Percentiles rank a stretch among this genome's conserved stretches.
Evolutionary conservation across 2,329 filamentous ascomycete genomes (phyloP).

Genomic region (Blastomyces gilchristii): DNA sequence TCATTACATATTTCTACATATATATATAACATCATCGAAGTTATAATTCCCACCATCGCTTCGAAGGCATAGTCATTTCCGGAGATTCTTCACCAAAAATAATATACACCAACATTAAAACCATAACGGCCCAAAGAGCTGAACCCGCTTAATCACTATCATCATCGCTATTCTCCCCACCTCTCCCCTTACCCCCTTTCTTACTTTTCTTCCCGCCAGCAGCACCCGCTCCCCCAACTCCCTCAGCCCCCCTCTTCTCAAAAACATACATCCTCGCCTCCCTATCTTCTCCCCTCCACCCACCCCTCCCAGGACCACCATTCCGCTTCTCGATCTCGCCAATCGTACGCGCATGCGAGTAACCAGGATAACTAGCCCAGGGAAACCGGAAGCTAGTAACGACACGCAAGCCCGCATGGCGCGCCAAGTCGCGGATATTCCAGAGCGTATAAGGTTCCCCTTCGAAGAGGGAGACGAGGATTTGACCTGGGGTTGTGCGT

Average conservation of each 20-base stretch:
- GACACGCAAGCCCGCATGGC: slow-evolving; percentile 49
- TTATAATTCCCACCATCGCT: neutral
- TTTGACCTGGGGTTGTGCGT: slow-evolving; percentile 37
- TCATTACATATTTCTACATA: neutral
- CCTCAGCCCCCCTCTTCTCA: slow-evolving; percentile 28
- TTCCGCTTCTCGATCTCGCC: slow-evolving; percentile 36
- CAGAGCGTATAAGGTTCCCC: slow-evolving; percentile 89
- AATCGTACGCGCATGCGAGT: slow-evolving; percentile 39
- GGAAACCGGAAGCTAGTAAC: slow-evolving; percentile 41
- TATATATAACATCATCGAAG: neutral
- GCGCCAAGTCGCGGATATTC: slow-evolving; percentile 81
- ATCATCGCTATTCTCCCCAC: slow-evolving; percentile 27
- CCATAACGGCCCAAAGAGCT: neutral
- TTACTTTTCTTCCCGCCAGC: slow-evolving; percentile 22
- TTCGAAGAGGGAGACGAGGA: slow-evolving; percentile 84
- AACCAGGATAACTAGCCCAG: slow-evolving; percentile 38
- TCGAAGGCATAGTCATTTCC: neutral
- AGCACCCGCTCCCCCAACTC: slow-evolving; percentile 11
- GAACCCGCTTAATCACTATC: slow-evolving; percentile 21
- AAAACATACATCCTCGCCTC: slow-evolving; percentile 39
- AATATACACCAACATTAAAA: neutral
- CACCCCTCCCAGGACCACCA: slow-evolving; percentile 29
- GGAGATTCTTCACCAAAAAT: neutral
- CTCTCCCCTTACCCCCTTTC: slow-evolving; percentile 28
- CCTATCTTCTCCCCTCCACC: slow-evolving; percentile 40